Conservation (phyloP, 208 protist genomes). For the Trypanosoma brucei region DNA sequence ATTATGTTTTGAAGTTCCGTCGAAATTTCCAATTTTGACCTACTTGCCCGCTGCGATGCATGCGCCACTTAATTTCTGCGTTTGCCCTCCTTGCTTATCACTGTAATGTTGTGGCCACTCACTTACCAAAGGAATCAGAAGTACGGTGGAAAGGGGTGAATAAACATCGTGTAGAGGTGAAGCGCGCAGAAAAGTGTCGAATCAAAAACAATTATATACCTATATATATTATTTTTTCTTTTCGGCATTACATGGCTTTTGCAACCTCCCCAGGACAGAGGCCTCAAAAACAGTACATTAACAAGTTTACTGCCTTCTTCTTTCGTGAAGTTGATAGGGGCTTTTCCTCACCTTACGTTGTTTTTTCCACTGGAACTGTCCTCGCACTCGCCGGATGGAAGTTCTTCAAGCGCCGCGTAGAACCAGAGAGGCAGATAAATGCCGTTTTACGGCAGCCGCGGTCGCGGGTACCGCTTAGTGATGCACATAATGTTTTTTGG, state of each 20-base stretch:
- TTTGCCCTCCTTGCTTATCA: too few species aligned
- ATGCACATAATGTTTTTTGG: constrained; percentile 77
- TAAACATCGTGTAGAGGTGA: too few species aligned
- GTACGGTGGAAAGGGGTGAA: too few species aligned
- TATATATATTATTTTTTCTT: too few species aligned
- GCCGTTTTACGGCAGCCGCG: constrained; percentile 33
- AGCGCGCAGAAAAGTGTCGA: too few species aligned
- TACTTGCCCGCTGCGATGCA: too few species aligned
- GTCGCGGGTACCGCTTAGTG: constrained; percentile 59
- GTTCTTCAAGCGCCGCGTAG: constrained; percentile 50
- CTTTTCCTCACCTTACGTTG: constrained; percentile 61
- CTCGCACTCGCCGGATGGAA: constrained; percentile 55
- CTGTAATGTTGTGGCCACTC: too few species aligned
- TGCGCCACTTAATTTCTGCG: too few species aligned
- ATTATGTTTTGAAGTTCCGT: too few species aligned
- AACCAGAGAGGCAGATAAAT: constrained; percentile 40
- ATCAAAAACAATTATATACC: too few species aligned
- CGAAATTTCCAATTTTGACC: too few species aligned
- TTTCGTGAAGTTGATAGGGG: constrained; percentile 83
- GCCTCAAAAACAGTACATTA: constrained; percentile 35
- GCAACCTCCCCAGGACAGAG: constrained; percentile 30
- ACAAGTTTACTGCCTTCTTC: constrained; percentile 68
- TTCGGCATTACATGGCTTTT: neutral
- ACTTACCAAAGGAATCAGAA: too few species aligned
- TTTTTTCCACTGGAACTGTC: constrained; percentile 44